phyloP scores from a whole-genome alignment of 306 rosid species.

The Dryas alaskensis region DNA sequence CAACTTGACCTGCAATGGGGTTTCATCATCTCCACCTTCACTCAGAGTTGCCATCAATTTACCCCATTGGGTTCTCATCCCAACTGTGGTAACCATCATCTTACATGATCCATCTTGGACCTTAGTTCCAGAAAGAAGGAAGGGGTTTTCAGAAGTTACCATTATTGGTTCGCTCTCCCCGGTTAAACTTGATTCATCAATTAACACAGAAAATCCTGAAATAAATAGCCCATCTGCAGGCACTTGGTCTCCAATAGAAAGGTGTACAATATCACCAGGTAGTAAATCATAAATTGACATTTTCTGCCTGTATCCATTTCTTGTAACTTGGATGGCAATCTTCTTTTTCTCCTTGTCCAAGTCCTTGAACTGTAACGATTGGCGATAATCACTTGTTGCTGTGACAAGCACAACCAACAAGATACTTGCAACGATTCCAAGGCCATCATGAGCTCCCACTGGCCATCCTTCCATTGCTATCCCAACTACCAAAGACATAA shows the following conservation, averaged over 20 bases:
- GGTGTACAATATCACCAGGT: constrained; percentile 91
- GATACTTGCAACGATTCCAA: constrained; percentile 94
- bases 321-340: constrained; percentile 83
- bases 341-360: constrained; percentile 95
- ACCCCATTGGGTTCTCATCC: constrained; percentile 99
- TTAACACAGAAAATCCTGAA: constrained; percentile 77
- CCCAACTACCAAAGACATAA: constrained; percentile 81
- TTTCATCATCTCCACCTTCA: constrained; percentile 97
- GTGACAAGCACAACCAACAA: constrained; percentile 89
- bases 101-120: constrained; percentile 94
- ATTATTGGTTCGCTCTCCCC: constrained; percentile 95
- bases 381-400: constrained; percentile 92
- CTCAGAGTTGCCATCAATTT: constrained; percentile 93
- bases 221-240: constrained; percentile 92
- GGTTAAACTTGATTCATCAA: constrained; percentile 92
- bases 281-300: constrained; percentile 89
- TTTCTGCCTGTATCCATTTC: constrained; percentile 86
- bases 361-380: constrained; percentile 89
- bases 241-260: constrained; percentile 86
- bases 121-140: constrained; percentile 91
- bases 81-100: constrained; percentile 89
- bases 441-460: constrained; percentile 89
- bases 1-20: constrained; percentile 91
- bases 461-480: constrained; percentile 94
- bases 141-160: constrained; percentile 67